Conservation (phyloP, 108 stramenopile genomes). For the Fistulifera solaris region DNA sequence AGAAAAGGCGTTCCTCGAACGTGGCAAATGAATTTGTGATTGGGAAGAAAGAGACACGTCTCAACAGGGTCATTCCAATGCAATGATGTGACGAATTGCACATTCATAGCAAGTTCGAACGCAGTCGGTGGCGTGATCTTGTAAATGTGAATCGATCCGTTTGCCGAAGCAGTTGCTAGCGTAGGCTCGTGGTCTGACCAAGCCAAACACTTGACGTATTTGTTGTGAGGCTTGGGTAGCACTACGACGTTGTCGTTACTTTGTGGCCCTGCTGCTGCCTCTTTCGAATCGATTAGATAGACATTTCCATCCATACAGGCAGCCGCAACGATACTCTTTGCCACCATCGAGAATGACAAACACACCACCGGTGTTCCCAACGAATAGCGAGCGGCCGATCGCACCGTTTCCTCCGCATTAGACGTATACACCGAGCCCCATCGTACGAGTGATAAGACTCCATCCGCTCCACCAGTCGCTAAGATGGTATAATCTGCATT, state of each 20-base stretch:
- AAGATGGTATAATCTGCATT: conserved; percentile 53
- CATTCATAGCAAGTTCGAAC: conserved; percentile 7
- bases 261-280: conserved; percentile 11
- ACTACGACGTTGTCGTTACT: conserved; percentile 9
- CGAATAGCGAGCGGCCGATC: conserved; percentile 17
- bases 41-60: conserved; percentile 50
- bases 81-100: conserved; percentile 35
- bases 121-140: conserved; percentile 21
- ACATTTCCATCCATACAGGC: conserved; percentile 76
- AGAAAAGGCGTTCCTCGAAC: conserved; percentile 61
- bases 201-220: conserved; percentile 58
- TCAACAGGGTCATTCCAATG: conserved; percentile 62
- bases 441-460: conserved; percentile 26
- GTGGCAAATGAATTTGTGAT: conserved; percentile 60
- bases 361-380: conserved; percentile 61
- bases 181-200: conserved; percentile 53
- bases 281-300: conserved; percentile 15
- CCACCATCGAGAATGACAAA: conserved; percentile 43
- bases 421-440: conserved; percentile 57
- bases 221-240: conserved; percentile 24
- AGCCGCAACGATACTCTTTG: conserved; percentile 45
- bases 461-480: conserved; percentile 77
- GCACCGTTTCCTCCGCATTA: conserved; percentile 28
- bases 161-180: conserved; percentile 69
- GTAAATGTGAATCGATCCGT: conserved; percentile 62